A percentile compares a stretch with the other conserved stretches of the same genome.
Conservation (phyloP, 805 yeast genomes). For the Pichia phayaonensis region DNA sequence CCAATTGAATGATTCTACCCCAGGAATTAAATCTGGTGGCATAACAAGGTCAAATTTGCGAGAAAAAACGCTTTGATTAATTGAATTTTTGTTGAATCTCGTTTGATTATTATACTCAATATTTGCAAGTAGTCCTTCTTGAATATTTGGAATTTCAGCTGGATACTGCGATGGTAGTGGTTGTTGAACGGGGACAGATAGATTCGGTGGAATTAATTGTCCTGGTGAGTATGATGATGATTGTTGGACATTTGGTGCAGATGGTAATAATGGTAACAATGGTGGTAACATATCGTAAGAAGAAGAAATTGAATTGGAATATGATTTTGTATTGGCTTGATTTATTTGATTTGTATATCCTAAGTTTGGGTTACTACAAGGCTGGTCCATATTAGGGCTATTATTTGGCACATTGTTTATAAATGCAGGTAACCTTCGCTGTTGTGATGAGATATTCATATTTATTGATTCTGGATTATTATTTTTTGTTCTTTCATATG, state of each 20-base stretch:
- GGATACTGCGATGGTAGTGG: neutral
- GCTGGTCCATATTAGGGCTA: neutral
- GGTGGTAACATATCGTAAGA: neutral
- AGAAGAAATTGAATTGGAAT: neutral
- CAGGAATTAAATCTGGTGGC: slow-evolving; percentile 5
- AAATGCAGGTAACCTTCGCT: neutral
- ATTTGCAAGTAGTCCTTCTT: neutral
- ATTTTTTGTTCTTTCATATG: neutral
- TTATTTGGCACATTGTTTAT: neutral
- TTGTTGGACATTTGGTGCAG: neutral
- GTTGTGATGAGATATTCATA: neutral
- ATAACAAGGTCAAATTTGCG: slow-evolving; percentile 3
- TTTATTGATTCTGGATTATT: neutral
- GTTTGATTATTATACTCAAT: neutral
- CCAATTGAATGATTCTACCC: neutral
- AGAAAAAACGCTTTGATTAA: neutral
- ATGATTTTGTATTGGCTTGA: neutral
- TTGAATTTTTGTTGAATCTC: neutral
- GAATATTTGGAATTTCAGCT: neutral
- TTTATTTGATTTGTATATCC: neutral
- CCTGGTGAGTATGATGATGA: neutral
- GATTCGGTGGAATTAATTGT: neutral
- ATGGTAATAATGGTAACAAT: neutral
- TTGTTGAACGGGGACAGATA: neutral
- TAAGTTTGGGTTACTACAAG: neutral